phyloP scores from a whole-genome alignment of 2,329 filamentous ascomycete genomes.

The Chrysoporthe austroafricana region DNA sequence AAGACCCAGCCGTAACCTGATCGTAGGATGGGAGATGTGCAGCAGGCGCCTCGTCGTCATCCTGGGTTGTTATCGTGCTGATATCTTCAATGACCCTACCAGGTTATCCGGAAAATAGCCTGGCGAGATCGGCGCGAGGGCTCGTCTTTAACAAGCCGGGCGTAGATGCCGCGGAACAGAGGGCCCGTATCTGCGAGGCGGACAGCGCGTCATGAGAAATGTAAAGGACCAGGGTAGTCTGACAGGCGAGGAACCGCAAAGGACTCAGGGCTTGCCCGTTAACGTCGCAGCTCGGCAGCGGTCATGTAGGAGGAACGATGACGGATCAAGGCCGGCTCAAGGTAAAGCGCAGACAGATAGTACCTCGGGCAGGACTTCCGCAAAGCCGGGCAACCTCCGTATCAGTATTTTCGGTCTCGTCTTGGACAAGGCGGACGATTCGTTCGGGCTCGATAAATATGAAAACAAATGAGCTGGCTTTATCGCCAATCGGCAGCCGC shows the following conservation, averaged over 20 bases:
- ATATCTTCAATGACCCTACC: no score
- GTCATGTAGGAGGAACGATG: no score
- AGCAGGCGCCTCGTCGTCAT: not conserved
- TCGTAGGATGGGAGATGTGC: conserved; percentile 10
- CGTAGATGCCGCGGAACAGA: not conserved
- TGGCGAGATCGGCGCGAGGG: no score
- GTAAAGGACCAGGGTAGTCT: not conserved
- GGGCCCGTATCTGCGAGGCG: not conserved
- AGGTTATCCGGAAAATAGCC: no score
- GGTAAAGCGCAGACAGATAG: conserved; percentile 8
- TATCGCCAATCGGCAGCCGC: not conserved
- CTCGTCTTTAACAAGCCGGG: no score
- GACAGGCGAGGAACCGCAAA: not conserved
- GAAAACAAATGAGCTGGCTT: not conserved
- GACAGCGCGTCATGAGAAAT: conserved; percentile 5
- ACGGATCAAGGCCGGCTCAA: not conserved
- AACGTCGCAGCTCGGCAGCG: not conserved
- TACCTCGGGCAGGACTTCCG: conserved; percentile 1
- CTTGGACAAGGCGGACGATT: not conserved
- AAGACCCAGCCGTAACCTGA: conserved; percentile 1
- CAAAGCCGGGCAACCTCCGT: not conserved
- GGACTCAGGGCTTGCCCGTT: not conserved
- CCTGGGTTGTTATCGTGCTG: no score
- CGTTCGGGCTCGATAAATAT: conserved; percentile 12
- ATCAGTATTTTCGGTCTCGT: not conserved